Percentiles rank a stretch among this genome's conserved stretches.
Evolutionary conservation across 768 basidiomycete genomes (phyloP).

Genomic region (Russula olivacea): DNA sequence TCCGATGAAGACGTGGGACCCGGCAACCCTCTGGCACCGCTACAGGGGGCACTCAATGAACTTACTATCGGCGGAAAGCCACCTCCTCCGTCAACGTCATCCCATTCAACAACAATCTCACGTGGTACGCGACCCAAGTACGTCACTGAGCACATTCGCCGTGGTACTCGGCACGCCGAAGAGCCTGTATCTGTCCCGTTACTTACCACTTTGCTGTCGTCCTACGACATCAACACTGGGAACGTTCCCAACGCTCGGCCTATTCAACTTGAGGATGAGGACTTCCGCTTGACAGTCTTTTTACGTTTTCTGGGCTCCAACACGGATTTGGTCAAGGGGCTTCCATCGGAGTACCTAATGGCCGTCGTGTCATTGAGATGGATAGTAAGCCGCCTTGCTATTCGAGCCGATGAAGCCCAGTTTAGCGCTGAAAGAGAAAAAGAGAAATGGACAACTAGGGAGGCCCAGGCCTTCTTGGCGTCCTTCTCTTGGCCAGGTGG

Average conservation of each 20-base stretch:
- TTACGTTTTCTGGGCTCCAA: conserved; percentile 55
- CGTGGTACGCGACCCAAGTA: conserved; percentile 27
- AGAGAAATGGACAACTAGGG: conserved; percentile 63
- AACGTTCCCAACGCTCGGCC: conserved; percentile 34
- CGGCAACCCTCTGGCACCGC: conserved; percentile 57
- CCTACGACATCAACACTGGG: conserved; percentile 24
- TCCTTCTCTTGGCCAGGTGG: conserved; percentile 36
- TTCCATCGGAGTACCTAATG: conserved; percentile 44
- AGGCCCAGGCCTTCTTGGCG: conserved; percentile 55
- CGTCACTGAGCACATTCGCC: conserved; percentile 57
- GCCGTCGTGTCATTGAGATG: conserved; percentile 57
- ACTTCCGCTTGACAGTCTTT: conserved; percentile 50
- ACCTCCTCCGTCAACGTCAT: conserved; percentile 34
- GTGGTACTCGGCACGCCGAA: conserved; percentile 57
- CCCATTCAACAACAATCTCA: conserved; percentile 32
- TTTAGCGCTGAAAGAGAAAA: conserved; percentile 52
- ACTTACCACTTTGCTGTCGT: conserved; percentile 43
- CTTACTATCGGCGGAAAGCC: conserved; percentile 37
- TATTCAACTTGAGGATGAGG: conserved; percentile 44
- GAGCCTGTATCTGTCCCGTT: conserved; percentile 52
- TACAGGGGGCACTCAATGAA: conserved; percentile 60
- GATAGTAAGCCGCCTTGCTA: conserved; percentile 47
- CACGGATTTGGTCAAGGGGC: conserved; percentile 38
- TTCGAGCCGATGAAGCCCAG: conserved; percentile 44
- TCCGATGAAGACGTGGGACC: conserved; percentile 40